Evolutionary conservation across 1,284 basidiomycete species (phyloP).

Genomic region (Chiua sp.): DNA sequence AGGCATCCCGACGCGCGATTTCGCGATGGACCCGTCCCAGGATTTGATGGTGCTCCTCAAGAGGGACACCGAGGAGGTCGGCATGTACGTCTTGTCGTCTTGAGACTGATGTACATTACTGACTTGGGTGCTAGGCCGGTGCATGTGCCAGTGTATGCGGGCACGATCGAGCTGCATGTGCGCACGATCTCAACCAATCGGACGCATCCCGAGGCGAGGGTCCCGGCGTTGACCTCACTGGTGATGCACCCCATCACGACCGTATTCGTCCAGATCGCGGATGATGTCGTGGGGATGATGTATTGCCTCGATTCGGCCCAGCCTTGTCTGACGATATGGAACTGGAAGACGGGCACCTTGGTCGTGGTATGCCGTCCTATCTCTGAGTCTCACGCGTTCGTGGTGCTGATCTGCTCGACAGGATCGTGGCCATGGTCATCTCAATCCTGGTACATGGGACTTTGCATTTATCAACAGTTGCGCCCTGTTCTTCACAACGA

Average conservation of each 20-base stretch:
- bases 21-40: slow-evolving; percentile 68
- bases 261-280: slow-evolving; percentile 54
- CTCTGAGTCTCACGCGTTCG: background rate
- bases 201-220: slow-evolving; percentile 44
- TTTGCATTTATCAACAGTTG: slow-evolving; percentile 54
- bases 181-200: slow-evolving; percentile 49
- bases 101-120: slow-evolving; percentile 1
- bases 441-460: slow-evolving; percentile 43
- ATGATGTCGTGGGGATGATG: slow-evolving; percentile 57
- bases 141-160: slow-evolving; percentile 7
- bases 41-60: slow-evolving; percentile 58
- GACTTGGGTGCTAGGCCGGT: background rate
- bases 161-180: slow-evolving; percentile 39
- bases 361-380: slow-evolving; percentile 47
- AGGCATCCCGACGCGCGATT: slow-evolving; percentile 53
- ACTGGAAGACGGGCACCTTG: slow-evolving; percentile 54
- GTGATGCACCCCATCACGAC: slow-evolving; percentile 27
- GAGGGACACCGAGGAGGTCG: slow-evolving; percentile 24
- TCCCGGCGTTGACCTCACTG: slow-evolving; percentile 28
- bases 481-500: slow-evolving; percentile 48
- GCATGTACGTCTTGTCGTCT: slow-evolving; percentile 12
- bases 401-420: slow-evolving; percentile 11
- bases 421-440: slow-evolving; percentile 27
- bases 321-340: slow-evolving; percentile 54
- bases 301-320: slow-evolving; percentile 39